Evolutionary conservation across 2,329 filamentous ascomycete species (phyloP).

Genomic region (Emergomyces pasteurianus): DNA sequence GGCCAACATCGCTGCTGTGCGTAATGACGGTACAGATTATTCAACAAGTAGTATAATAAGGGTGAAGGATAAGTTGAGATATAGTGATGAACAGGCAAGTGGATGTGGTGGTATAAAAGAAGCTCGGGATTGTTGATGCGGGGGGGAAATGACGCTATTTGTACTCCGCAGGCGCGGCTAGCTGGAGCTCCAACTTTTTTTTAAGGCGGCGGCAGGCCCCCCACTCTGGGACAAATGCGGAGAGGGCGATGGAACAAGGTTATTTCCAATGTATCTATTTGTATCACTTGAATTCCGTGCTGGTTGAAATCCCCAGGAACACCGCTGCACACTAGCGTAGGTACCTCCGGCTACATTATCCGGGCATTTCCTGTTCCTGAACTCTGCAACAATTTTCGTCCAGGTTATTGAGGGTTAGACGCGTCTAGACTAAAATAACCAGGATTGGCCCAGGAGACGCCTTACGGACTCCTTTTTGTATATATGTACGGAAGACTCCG

Average conservation of each 20-base stretch:
- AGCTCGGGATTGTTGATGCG: background rate
- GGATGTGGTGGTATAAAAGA: background rate
- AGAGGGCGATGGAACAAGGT: too few species aligned
- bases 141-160: background rate
- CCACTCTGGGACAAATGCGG: background rate
- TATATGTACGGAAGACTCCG: too few species aligned
- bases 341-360: too few species aligned
- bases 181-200: background rate
- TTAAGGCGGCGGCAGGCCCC: background rate
- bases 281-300: too few species aligned
- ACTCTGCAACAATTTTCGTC: too few species aligned
- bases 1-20: constrained; percentile 32
- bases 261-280: too few species aligned
- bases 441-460: too few species aligned
- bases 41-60: background rate
- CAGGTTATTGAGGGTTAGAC: constrained; percentile 10
- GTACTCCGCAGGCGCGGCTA: background rate
- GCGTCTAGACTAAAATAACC: too few species aligned
- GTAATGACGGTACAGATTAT: background rate
- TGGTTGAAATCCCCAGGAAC: too few species aligned
- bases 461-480: too few species aligned
- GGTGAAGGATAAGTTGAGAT: background rate
- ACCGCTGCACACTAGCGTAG: too few species aligned
- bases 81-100: background rate
- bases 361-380: too few species aligned